phyloP scores from a whole-genome alignment of 768 basidiomycete genomes.

The Artomyces pyxidatus region DNA sequence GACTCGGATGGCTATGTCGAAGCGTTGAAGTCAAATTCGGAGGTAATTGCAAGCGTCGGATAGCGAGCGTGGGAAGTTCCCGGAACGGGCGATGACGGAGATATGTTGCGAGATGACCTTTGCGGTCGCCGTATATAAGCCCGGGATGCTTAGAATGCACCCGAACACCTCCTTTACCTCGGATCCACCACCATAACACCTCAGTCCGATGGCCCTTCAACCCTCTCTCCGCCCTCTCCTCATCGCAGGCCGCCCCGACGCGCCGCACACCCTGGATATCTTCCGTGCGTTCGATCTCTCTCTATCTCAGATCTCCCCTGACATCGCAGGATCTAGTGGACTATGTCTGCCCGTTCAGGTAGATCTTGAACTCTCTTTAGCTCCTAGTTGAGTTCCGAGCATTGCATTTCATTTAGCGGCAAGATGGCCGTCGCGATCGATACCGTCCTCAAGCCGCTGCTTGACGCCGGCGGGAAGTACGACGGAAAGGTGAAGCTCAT shows the following conservation, averaged over 20 bases:
- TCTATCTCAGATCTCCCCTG: neutral
- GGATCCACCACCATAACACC: neutral
- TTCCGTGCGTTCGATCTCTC: conserved; percentile 44
- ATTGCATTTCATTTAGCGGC: conserved; percentile 33
- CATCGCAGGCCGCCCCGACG: conserved; percentile 46
- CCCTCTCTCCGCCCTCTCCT: conserved; percentile 61
- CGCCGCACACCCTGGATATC: conserved; percentile 75
- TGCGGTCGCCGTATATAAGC: neutral
- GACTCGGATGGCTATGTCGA: neutral
- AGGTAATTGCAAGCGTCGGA: neutral
- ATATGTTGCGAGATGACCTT: too few relatives aligned
- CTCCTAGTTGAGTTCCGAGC: neutral
- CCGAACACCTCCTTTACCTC: neutral
- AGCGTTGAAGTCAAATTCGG: neutral
- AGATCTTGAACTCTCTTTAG: neutral
- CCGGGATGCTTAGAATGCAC: neutral
- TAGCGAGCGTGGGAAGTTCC: neutral
- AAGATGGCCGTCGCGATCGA: conserved; percentile 58
- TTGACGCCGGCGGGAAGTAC: conserved; percentile 54
- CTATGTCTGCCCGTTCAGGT: conserved; percentile 84
- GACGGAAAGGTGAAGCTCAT: conserved; percentile 67
- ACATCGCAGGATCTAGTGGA: conserved; percentile 44
- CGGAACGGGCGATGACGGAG: neutral
- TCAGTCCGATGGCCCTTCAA: conserved; percentile 60
- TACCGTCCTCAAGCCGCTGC: conserved; percentile 47